Base-by-base conservation (phyloP, 2,329 filamentous ascomycete species). In the Xenosphaeropsis pyriputrescens region DNA sequence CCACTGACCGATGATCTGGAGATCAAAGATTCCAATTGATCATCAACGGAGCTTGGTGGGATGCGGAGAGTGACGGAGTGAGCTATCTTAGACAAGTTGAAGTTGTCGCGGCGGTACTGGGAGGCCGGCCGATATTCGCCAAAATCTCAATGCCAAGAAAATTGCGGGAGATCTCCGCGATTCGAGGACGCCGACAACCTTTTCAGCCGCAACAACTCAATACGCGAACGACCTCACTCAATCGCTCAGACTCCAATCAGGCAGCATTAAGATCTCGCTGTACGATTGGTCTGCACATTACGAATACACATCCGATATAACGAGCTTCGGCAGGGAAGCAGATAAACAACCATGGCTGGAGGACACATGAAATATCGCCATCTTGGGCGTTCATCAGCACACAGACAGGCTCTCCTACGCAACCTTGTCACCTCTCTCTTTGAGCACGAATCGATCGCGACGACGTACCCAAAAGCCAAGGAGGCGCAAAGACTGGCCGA, bases 341-440 rank as follows among this genome's bases (percentile, higher is more conserved):
- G 22, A 32, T 38, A 32, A 31, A 34, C 14, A 44, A 61, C 45
- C 46, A 94, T 95, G 88, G 86, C 85, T 47, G 86, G 86, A 53
- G 85, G 84, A 48, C 69, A 75, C 47, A 72, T 85, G 59, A 93
- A 86, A 65, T 94, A 89, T 65, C 80, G 91, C 50, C 84, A 93
- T 61, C 68, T 98, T 44, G 79, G 78, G 62, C 86, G 91, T 50
- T 71, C 75, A 48, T 94, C 86, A 37, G 68, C 89, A 39, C 91
- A 95, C 58, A 76, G 91, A 57, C 76, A 89, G 65, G 89, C 91
- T 38, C 75, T 98, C 50, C 78, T 98, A 48, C 85, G 91, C 54
- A 95, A 96, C 63, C 70, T 98, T 43, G 88, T 96, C 57, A 94
- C 89, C 48, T 91, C 89, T 39, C 81, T 98, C 48, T 82, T 98